Conservation (phyloP, 257 asterid genomes). For the Knoxia roxburghii region DNA sequence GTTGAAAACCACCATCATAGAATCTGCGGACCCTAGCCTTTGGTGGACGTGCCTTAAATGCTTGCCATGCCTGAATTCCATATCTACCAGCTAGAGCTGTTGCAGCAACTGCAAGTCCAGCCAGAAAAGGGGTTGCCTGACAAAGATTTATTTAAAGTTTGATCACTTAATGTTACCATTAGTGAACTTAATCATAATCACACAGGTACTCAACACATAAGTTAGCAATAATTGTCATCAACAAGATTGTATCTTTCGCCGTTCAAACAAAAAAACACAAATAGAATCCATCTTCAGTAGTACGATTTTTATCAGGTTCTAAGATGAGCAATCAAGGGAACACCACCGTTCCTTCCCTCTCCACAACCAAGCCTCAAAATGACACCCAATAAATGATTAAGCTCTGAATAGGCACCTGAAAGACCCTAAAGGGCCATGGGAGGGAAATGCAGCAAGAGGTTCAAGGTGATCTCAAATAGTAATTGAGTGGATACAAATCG, state of each 20-base stretch:
- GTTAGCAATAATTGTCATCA: not conserved
- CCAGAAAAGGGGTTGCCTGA: constrained; percentile 38
- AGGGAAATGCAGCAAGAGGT: not conserved
- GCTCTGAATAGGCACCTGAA: not conserved
- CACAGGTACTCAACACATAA: not conserved
- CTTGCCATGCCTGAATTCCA: constrained; percentile 44
- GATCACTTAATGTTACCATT: not conserved
- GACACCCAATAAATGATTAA: not conserved
- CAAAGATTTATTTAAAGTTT: constrained; percentile 14
- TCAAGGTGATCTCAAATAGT: not conserved
- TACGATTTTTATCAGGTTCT: not conserved
- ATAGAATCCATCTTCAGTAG: not conserved
- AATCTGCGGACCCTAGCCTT: constrained; percentile 25
- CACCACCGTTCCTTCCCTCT: not conserved
- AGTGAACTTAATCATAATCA: not conserved
- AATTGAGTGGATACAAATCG: not conserved
- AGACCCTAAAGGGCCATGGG: not conserved
- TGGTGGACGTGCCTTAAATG: constrained; percentile 34
- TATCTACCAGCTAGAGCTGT: constrained; percentile 40
- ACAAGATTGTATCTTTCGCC: not conserved
- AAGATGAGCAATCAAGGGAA: not conserved
- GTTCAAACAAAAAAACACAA: not conserved
- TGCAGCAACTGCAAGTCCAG: constrained; percentile 39
- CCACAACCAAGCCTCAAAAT: not conserved
- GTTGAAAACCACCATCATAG: constrained; percentile 39